Conservation (phyloP, 148 eudicot genomes). For the Fagopyrum esculentum region DNA sequence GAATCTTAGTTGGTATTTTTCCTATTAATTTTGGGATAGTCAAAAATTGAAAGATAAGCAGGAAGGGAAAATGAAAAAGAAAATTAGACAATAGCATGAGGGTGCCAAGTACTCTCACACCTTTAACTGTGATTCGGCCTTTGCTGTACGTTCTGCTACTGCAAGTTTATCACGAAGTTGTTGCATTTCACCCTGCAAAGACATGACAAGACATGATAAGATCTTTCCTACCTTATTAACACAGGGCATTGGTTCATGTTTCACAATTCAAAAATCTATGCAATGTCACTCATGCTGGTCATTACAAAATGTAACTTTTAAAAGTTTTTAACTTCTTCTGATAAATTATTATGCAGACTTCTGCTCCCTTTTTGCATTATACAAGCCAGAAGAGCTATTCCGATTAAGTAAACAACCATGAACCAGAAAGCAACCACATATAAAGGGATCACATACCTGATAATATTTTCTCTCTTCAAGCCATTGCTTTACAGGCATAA, state of each 20-base stretch:
- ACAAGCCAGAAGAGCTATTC: neutral
- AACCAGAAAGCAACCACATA: neutral
- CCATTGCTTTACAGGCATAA: constrained; percentile 99
- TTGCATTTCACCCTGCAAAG: constrained; percentile 11
- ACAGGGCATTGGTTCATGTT: no score
- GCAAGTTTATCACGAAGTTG: constrained; percentile 53
- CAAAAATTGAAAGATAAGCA: constrained; percentile 15
- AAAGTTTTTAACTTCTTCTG: neutral
- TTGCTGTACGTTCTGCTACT: constrained; percentile 85
- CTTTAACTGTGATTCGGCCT: constrained; percentile 85
- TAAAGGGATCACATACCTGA: constrained; percentile 46
- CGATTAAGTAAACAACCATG: neutral
- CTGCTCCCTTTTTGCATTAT: neutral
- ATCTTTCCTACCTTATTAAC: neutral
- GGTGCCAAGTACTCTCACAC: constrained; percentile 35
- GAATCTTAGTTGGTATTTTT: constrained; percentile 77
- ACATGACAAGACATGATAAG: neutral
- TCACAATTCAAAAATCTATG: no score
- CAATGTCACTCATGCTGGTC: no score
- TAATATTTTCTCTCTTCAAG: constrained; percentile 88
- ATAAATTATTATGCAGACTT: neutral
- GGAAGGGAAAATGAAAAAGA: constrained; percentile 9
- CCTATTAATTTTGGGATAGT: constrained; percentile 30
- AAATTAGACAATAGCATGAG: neutral
- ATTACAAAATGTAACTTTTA: no score